Conservation (phyloP, 2,329 filamentous ascomycete genomes). For the Sporothrix brunneoviolacea region DNA sequence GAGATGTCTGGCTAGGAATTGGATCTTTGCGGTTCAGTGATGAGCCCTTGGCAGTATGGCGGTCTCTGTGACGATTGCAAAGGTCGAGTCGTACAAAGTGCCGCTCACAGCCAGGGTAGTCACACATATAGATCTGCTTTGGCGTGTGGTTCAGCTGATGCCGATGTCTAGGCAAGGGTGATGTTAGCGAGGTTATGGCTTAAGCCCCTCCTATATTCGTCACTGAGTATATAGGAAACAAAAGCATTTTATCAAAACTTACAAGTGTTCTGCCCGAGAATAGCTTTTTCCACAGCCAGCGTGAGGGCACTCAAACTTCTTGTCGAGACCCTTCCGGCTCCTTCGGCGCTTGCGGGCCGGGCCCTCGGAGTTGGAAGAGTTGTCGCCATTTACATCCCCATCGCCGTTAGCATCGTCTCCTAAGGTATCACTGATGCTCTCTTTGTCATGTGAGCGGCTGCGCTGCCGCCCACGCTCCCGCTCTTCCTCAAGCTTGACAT, state of each 20-base stretch:
- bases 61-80: slow-evolving; percentile 75
- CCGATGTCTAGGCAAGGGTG: slow-evolving; percentile 51
- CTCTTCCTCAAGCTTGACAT: slow-evolving; percentile 35
- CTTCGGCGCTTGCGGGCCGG: slow-evolving; percentile 56
- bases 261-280: slow-evolving; percentile 91
- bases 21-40: slow-evolving; percentile 69
- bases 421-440: slow-evolving; percentile 32
- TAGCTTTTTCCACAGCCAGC: slow-evolving; percentile 93
- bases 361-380: slow-evolving; percentile 48
- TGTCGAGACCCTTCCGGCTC: slow-evolving; percentile 72
- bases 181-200: not conserved
- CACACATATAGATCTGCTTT: slow-evolving; percentile 91
- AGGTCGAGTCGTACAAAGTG: slow-evolving; percentile 92
- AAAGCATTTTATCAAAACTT: too few species aligned
- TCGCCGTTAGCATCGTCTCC: slow-evolving; percentile 33
- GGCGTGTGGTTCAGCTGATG: slow-evolving; percentile 95
- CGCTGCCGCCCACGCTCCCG: slow-evolving; percentile 34
- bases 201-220: too few species aligned
- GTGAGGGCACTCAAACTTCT: slow-evolving; percentile 76
- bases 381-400: slow-evolving; percentile 36
- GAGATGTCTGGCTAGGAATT: slow-evolving; percentile 47
- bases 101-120: slow-evolving; percentile 82
- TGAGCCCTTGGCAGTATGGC: slow-evolving; percentile 73
- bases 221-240: too few species aligned
- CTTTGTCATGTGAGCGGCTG: slow-evolving; percentile 37